Percentiles rank a stretch among this genome's conserved stretches.
Conservation (phyloP, 768 basidiomycete species). For the Porpolomopsis calyptriformis region DNA sequence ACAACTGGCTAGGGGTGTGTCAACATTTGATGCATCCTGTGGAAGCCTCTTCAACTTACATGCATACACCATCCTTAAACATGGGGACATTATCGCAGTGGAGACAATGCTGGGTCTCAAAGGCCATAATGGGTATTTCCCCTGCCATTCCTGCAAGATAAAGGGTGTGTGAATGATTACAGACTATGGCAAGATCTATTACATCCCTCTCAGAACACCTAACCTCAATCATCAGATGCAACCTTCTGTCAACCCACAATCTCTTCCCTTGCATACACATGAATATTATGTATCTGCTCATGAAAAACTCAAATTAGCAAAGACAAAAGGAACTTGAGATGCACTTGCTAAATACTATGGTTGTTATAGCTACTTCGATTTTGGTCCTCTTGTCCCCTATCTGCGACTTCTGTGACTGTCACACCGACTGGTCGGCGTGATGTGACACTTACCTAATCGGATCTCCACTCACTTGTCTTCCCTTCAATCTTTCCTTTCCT, state of each 20-base stretch:
- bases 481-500: too few species aligned
- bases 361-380: too few species aligned
- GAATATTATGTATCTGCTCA: constrained; percentile 6
- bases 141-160: constrained; percentile 29
- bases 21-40: constrained; percentile 22
- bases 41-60: constrained; percentile 16
- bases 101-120: constrained; percentile 24
- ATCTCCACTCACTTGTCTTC: too few species aligned
- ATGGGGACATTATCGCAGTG: constrained; percentile 25
- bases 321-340: constrained; percentile 4
- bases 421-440: too few species aligned
- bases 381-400: too few species aligned
- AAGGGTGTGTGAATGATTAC: constrained; percentile 12
- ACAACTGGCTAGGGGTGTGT: constrained; percentile 25
- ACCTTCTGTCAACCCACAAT: constrained; percentile 5
- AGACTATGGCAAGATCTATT: constrained; percentile 12
- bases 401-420: too few species aligned
- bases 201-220: constrained; percentile 16
- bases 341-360: constrained; percentile 16
- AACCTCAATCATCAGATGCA: not conserved
- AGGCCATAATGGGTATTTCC: constrained; percentile 25
- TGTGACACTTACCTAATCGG: too few species aligned
- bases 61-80: constrained; percentile 19
- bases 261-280: constrained; percentile 16
- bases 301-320: not conserved